Base-by-base conservation (phyloP, 306 rosid genomes). In the Psophocarpus tetragonolobus region DNA sequence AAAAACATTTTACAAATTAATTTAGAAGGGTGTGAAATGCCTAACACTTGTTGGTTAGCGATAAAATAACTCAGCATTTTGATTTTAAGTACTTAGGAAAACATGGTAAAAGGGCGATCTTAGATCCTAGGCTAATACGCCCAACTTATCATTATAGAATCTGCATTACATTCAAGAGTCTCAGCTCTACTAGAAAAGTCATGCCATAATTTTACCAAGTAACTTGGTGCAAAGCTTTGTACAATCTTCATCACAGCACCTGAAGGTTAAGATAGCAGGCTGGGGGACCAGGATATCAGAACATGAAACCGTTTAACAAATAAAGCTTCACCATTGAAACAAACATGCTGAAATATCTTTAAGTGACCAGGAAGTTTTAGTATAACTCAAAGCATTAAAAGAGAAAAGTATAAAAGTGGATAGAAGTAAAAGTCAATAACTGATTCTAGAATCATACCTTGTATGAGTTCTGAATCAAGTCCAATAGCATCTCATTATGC, bases 231-330 rank as follows among this genome's bases (percentile, higher is more conserved):
- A 63, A 56, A 74, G 72, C 64, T 47, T 56, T 71, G 63, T 58
- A 15, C 32, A 60, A 47, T 67, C 30, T 12, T 38, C 56, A 68
- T 75, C 65, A 57, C 23, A 45, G 23, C 45, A 45, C 23, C 57
- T 32, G 60, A 29, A 30, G 71, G 65, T 45, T 45, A 63, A 54
- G 53, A 51, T 63, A 73, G 29, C 26, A 39, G 30, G 27, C n/a
- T 7, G 44, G 30, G 11, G 14, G 21, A 21, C 41, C 41, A 0
- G 58, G 13, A 65, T 41, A 65, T 38, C 35, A 42, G 33, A 29
- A 57, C 80, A 76, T 74, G 80, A 56, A 81, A 81, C 67, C 35
- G 23, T 74, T 41, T 30, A 54, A 42, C 58, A 23, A 68, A 23
- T 3, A 13, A 75, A 75, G 73, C 64, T 61, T 57, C 65, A 66